Percentiles rank a stretch among this genome's conserved stretches.
Evolutionary conservation across 1,284 basidiomycete genomes (phyloP).

Genomic region (Ustanciosporium gigantosporum): DNA sequence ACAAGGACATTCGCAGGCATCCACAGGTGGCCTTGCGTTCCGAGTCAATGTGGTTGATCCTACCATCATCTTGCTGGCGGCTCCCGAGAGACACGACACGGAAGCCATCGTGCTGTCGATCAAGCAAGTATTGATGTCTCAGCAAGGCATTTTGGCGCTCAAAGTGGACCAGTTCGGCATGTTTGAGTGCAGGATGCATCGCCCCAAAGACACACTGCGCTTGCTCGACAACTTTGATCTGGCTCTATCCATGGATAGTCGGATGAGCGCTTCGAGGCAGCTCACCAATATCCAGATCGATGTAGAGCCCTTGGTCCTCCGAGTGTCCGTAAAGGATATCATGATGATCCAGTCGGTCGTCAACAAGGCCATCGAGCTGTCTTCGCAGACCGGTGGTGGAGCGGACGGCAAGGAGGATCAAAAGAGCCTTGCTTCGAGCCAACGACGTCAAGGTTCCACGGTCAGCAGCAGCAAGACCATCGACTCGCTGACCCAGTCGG

Average conservation of each 20-base stretch:
- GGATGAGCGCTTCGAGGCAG: slow-evolving; percentile 73
- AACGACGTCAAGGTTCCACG: slow-evolving; percentile 31
- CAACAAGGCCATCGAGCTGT: slow-evolving; percentile 81
- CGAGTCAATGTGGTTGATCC: slow-evolving; percentile 90
- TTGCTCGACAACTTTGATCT: slow-evolving; percentile 93
- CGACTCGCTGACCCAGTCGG: slow-evolving; percentile 16
- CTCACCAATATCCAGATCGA: slow-evolving; percentile 82
- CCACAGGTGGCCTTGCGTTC: slow-evolving; percentile 65
- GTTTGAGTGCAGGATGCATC: slow-evolving; percentile 87
- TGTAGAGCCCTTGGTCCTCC: slow-evolving; percentile 79
- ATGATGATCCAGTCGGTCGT: slow-evolving; percentile 84
- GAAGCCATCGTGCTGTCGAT: slow-evolving; percentile 87
- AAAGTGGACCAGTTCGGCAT: slow-evolving; percentile 84
- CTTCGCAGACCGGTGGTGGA: slow-evolving; percentile 47
- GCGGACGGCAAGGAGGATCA: slow-evolving; percentile 6
- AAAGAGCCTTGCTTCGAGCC: slow-evolving; percentile 31
- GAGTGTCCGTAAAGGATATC: slow-evolving; percentile 91
- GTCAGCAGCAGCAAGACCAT: slow-evolving; percentile 29
- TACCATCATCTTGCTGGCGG: slow-evolving; percentile 84
- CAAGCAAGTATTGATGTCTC: slow-evolving; percentile 83
- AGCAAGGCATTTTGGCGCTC: slow-evolving; percentile 86
- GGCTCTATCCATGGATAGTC: slow-evolving; percentile 82
- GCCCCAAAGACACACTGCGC: slow-evolving; percentile 77
- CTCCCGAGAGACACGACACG: slow-evolving; percentile 77
- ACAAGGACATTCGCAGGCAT: not conserved